phyloP scores from a whole-genome alignment of 495 filamentous ascomycete species.

The Chaetomium tenue region DNA sequence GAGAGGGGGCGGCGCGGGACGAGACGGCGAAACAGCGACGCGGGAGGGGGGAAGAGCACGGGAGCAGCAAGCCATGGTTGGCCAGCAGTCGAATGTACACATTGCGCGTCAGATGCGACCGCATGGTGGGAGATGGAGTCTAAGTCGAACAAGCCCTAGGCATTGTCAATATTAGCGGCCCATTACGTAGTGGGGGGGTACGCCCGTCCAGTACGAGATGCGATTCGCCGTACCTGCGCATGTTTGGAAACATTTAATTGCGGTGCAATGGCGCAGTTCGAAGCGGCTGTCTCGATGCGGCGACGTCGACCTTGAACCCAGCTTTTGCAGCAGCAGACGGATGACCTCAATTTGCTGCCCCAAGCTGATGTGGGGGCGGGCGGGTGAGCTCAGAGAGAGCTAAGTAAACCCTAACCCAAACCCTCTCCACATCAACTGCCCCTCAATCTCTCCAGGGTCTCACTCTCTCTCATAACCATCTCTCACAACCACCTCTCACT shows the following conservation, averaged over 20 bases:
- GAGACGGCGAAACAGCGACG: conserved; percentile 22
- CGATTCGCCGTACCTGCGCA: conserved; percentile 26
- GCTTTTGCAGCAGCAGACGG: conserved; percentile 14
- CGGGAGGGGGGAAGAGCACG: conserved; percentile 26
- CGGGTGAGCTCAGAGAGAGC: neutral
- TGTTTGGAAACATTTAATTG: conserved; percentile 27
- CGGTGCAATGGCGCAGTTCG: conserved; percentile 22
- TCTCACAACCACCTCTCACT: neutral
- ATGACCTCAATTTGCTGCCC: conserved; percentile 34
- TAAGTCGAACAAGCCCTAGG: conserved; percentile 27
- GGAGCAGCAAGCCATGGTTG: conserved; percentile 56
- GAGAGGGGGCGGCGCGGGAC: conserved; percentile 30
- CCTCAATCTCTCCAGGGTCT: too few species aligned
- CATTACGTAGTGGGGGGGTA: neutral
- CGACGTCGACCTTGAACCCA: conserved; percentile 10
- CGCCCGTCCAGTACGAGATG: too few species aligned
- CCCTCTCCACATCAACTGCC: too few species aligned
- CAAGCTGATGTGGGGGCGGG: conserved; percentile 21
- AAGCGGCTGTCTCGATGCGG: conserved; percentile 3
- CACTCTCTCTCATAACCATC: neutral
- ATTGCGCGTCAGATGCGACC: conserved; percentile 73
- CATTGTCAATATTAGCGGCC: neutral
- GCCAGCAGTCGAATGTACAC: conserved; percentile 70
- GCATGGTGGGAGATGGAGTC: conserved; percentile 57
- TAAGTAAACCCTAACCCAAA: conserved; percentile 13